A percentile compares a stretch with the other conserved stretches of the same genome.
Conservation (phyloP, 2,329 filamentous ascomycete species). For the Penicillium decumbens region DNA sequence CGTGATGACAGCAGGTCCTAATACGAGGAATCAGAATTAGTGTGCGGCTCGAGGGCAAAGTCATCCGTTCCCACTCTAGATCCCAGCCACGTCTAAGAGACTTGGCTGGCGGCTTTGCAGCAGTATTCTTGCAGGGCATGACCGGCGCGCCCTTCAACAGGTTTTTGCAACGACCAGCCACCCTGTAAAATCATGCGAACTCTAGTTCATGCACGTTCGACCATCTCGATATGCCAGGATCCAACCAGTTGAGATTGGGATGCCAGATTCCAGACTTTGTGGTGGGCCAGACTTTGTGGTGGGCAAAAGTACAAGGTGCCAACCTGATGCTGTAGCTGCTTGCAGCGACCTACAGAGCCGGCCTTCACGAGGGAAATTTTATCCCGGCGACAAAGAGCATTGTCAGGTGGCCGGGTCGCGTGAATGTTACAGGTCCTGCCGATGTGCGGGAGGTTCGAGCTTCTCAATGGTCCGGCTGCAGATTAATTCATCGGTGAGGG, state of each 20-base stretch:
- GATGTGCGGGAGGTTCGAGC: constrained; percentile 1
- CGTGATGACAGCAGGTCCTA: constrained; percentile 1
- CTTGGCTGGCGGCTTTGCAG: constrained; percentile 2
- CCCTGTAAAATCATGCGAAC: constrained; percentile 8
- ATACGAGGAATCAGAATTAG: background rate
- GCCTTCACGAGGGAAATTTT: constrained; percentile 9
- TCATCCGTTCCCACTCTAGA: background rate
- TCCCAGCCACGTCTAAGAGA: background rate
- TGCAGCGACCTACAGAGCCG: constrained; percentile 3
- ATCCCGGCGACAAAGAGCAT: constrained; percentile 8
- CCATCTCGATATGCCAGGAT: background rate
- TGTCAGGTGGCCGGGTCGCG: background rate
- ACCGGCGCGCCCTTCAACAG: background rate
- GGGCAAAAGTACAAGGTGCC: background rate
- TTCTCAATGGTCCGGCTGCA: constrained; percentile 11
- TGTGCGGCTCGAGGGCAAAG: background rate
- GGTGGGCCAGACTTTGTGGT: background rate
- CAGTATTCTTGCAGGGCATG: constrained; percentile 7
- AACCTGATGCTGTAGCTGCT: constrained; percentile 5
- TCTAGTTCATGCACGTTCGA: constrained; percentile 20
- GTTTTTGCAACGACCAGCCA: background rate
- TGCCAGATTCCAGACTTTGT: background rate
- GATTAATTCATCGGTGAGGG: constrained; percentile 5
- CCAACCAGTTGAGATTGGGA: constrained; percentile 8
- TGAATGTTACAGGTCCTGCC: background rate